phyloP scores from a whole-genome alignment of 129 eudicot genomes.

The Sambucus nigra region DNA sequence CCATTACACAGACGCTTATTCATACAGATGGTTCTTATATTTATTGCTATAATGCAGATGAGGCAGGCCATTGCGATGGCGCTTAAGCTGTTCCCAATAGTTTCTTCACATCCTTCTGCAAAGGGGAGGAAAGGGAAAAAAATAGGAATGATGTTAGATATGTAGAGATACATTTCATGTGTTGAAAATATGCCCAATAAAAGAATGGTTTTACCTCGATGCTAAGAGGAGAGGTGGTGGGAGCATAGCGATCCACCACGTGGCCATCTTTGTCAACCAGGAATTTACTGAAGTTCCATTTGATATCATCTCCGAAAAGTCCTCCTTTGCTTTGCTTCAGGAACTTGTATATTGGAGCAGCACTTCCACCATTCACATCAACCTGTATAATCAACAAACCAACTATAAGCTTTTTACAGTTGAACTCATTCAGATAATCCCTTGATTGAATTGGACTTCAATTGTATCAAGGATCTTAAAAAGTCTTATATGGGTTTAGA shows the following conservation, averaged over 20 bases:
- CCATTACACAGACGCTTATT: conserved; percentile 10
- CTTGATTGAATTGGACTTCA: no score
- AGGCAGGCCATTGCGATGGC: neutral
- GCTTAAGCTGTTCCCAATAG: conserved; percentile 44
- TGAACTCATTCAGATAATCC: no score
- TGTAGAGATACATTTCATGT: no score
- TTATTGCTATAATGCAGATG: neutral
- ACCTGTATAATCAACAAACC: conserved; percentile 30
- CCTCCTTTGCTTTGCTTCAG: conserved; percentile 75
- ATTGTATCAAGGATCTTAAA: no score
- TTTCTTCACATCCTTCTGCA: conserved; percentile 83
- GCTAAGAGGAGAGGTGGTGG: conserved; percentile 94
- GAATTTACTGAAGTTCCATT: conserved; percentile 92
- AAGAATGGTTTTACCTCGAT: conserved; percentile 57
- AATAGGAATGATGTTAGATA: neutral
- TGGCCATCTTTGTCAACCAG: conserved; percentile 69
- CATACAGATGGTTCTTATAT: neutral
- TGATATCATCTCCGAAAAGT: conserved; percentile 74
- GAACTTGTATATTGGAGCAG: conserved; percentile 74
- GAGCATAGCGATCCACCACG: conserved; percentile 93
- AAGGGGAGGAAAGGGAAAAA: neutral
- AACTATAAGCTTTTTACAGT: no score
- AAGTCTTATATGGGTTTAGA: no score
- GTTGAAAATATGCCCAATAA: neutral
- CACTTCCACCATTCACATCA: conserved; percentile 69